Evolutionary conservation across 345 rosid species (phyloP), one percentile per base, ranked within the genome.

Genomic region (Eucalyptus curtisii): DNA sequence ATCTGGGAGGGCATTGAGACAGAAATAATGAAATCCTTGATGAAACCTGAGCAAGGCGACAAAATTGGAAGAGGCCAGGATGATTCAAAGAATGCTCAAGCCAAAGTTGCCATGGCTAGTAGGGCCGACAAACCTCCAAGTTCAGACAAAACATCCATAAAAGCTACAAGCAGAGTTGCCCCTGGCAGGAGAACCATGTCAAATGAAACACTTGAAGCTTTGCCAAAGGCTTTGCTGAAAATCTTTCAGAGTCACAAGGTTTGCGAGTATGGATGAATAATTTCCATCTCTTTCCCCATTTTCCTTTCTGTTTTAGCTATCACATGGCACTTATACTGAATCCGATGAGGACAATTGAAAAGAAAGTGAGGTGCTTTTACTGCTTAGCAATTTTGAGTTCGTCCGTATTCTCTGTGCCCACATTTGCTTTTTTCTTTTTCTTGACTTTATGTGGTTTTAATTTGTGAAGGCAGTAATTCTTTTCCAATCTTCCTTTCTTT

Each of bases 161-260:
- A 89, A 91, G 80, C 48, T 59, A 68, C 91, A 49, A 42, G 89
- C 89, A 94, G 89, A 88, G 88, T 55, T 53, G 91, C 50, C 25
- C 79, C 86, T 66, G 91, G 92, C 47, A 92, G 87, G 91, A 90
- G 88, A 89, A 89, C 91, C 66, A 93, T 97, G 92, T 89, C 97
- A 42, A 90, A 87, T 71, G 99, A 96, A 93, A 94, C 92, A 86
- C 94, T 90, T 88, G 94, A 93, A 90, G 96, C 95, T 88, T 89
- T 97, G 88, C 90, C 90, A 71, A 96, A 96, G 95, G 95, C 94
- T 52, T 87, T 97, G 90, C 96, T 92, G 89, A 95, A 94, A 90
- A 94, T 96, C 86, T 92, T 97, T 88, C 97, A 94, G 88, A 92
- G 88, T 90, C 95, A 94, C 90, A 97, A 96, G 89, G 99, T 96